Conservation (phyloP, 352 stramenopile genomes). For the Phytopythium ostracodes region DNA sequence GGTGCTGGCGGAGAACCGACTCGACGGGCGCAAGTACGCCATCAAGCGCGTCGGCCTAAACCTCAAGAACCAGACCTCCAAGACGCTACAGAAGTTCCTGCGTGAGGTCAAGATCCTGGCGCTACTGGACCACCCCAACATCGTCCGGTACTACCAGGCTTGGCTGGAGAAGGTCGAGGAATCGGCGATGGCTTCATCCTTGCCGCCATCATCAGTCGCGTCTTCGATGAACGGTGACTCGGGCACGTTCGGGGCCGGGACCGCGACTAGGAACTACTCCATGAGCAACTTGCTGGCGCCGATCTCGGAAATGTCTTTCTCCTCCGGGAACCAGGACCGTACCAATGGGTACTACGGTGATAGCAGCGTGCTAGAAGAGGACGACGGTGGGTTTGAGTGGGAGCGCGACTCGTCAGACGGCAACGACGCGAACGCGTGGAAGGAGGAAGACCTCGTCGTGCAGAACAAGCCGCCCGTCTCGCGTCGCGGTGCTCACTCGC, state of each 20-base stretch:
- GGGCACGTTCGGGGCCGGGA: conserved; percentile 24
- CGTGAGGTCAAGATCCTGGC: conserved; percentile 93
- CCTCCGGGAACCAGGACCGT: conserved; percentile 44
- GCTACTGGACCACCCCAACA: conserved; percentile 90
- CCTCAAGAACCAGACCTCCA: conserved; percentile 84
- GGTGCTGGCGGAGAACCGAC: conserved; percentile 90
- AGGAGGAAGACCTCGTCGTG: conserved; percentile 57
- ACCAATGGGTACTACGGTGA: conserved; percentile 42
- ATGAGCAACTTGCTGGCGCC: conserved; percentile 69
- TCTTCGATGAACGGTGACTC: conserved; percentile 20
- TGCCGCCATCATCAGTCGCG: conserved; percentile 14
- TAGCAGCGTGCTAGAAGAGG: conserved; percentile 33
- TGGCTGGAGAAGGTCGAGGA: conserved; percentile 88
- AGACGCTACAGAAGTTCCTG: conserved; percentile 91
- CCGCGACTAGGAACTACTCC: conserved; percentile 50
- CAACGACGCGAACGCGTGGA: conserved; percentile 43
- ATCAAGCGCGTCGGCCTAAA: conserved; percentile 90
- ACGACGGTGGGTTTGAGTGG: conserved; percentile 76
- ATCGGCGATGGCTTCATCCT: conserved; percentile 6
- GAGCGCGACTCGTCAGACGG: conserved; percentile 52
- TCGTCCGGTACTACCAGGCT: conserved; percentile 91
- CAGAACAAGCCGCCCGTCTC: conserved; percentile 23
- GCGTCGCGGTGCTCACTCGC: neutral
- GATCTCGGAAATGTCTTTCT: conserved; percentile 66
- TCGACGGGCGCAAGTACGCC: conserved; percentile 92